These are phyloP conservation scores for Colletotrichum sansevieriae DNA, from an alignment of 2,329 filamentous ascomycete genomes.

Conservation along the genomic window DNA sequence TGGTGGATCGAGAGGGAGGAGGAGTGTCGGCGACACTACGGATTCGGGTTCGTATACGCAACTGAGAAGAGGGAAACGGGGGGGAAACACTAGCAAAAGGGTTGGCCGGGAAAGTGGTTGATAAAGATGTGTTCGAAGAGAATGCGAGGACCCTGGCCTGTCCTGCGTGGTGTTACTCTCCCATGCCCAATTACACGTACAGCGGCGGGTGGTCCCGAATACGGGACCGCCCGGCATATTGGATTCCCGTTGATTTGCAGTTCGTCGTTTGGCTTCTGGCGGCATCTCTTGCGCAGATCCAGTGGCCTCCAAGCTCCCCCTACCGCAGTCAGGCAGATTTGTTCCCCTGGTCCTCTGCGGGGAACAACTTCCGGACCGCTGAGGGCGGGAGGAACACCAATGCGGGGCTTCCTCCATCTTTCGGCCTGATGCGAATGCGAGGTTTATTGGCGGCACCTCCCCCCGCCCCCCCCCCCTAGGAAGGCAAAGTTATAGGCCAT, in stretches of 20 bases:
- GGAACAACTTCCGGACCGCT: no score
- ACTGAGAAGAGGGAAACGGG: neutral
- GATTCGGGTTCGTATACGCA: constrained; percentile 28
- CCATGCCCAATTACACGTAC: neutral
- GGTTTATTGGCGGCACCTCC: neutral
- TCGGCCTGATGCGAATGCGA: constrained; percentile 11
- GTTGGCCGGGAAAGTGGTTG: neutral
- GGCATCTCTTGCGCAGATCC: no score
- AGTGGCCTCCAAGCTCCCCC: no score
- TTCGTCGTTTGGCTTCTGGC: no score
- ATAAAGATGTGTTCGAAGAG: constrained; percentile 6
- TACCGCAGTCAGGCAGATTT: no score
- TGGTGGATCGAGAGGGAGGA: neutral
- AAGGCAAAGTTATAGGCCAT: no score
- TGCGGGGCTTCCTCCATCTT: neutral
- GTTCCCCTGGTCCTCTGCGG: no score
- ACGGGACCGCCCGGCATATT: constrained; percentile 12
- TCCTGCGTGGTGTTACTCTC: neutral
- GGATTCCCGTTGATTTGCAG: no score
- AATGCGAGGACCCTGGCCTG: constrained; percentile 10
- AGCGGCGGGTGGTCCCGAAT: constrained; percentile 12
- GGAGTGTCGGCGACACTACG: neutral
- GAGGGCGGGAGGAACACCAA: constrained; percentile 8
- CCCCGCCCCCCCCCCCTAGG: no score
- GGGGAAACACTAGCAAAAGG: neutral